These are phyloP conservation scores for Rhizoclosmatium sp. DNA, from an alignment of 192 early-diverging fungal genomes.

Conservation along the genomic window DNA sequence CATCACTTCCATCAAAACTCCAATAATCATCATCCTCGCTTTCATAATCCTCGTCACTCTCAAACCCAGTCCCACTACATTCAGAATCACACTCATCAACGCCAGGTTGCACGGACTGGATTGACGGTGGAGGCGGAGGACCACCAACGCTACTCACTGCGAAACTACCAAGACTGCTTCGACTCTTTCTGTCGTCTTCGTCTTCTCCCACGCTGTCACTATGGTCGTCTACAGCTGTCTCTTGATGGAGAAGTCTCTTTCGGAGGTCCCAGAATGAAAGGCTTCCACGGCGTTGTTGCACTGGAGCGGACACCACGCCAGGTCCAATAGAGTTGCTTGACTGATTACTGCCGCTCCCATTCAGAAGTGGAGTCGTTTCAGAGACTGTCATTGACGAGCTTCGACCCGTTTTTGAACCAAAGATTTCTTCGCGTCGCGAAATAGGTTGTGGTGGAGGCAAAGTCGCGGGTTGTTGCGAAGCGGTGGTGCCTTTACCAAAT, in stretches of 20 bases:
- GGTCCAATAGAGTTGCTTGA: background rate
- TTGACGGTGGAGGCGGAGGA: background rate
- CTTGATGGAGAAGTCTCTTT: background rate
- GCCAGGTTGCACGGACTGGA: background rate
- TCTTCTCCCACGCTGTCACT: background rate
- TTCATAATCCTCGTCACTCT: conserved; percentile 7
- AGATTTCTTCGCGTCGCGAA: background rate
- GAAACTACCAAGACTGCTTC: background rate
- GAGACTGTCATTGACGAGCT: background rate
- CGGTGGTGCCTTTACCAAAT: background rate
- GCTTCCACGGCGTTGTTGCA: background rate
- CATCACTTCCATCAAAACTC: background rate
- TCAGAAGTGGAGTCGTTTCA: too few species aligned
- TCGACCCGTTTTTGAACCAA: background rate
- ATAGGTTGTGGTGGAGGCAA: background rate
- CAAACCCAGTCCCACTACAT: background rate
- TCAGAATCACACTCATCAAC: conserved; percentile 8
- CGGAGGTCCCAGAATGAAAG: conserved; percentile 4
- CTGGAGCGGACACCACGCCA: background rate
- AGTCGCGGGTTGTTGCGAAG: background rate
- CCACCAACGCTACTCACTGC: background rate
- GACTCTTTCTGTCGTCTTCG: background rate
- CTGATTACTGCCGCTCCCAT: background rate
- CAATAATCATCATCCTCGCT: conserved; percentile 1
- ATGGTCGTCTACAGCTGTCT: background rate